Percentiles rank a stretch among this genome's conserved stretches.
Evolutionary conservation across 108 stramenopile genomes (phyloP).

Genomic region (Skeletonema costatum): DNA sequence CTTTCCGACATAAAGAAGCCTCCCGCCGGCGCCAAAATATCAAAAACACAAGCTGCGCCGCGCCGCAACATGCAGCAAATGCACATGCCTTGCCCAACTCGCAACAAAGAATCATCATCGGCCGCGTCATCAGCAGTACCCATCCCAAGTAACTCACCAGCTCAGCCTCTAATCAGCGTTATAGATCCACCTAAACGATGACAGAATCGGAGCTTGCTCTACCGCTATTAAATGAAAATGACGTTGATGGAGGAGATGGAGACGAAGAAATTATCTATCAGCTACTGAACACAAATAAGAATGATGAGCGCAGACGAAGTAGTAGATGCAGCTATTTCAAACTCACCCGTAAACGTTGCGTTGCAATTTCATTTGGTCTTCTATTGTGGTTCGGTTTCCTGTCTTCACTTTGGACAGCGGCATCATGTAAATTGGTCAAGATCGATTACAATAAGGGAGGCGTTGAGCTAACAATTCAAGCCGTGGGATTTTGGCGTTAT

Average conservation of each 20-base stretch:
- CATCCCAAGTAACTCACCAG: no score
- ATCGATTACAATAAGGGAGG: conserved; percentile 16
- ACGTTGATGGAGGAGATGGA: background rate
- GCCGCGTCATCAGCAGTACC: background rate
- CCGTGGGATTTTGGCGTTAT: conserved; percentile 31
- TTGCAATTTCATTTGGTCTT: conserved; percentile 1
- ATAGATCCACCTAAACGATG: background rate
- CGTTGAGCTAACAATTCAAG: conserved; percentile 17
- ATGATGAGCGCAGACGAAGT: background rate
- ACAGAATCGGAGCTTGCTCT: background rate
- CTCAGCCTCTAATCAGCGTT: no score
- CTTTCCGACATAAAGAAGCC: no score
- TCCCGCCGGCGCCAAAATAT: background rate
- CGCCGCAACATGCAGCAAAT: no score
- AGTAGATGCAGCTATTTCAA: background rate
- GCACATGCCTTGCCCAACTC: no score
- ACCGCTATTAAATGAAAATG: background rate
- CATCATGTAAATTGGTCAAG: conserved; percentile 24
- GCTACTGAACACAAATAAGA: conserved; percentile 7
- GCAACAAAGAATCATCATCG: no score
- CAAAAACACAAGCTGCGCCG: background rate
- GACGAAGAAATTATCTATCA: conserved; percentile 20
- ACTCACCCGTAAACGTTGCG: background rate
- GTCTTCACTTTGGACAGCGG: conserved; percentile 10
- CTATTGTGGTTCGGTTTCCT: conserved; percentile 21